phyloP scores from a whole-genome alignment of 441 rosid species.

The Aleurites moluccanus region DNA sequence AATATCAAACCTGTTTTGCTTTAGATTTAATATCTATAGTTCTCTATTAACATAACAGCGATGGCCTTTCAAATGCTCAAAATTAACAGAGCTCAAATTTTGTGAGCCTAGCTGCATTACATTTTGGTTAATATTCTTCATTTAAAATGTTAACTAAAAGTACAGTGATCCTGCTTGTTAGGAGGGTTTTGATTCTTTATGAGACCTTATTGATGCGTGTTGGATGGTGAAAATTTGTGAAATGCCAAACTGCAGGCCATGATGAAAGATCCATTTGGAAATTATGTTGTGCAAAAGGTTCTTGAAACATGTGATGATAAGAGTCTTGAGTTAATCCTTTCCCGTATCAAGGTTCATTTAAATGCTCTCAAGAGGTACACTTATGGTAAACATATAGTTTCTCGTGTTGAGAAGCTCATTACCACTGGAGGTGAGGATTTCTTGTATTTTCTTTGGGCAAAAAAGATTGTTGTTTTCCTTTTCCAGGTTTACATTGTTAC shows the following conservation, averaged over 20 bases:
- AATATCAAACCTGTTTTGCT: background rate
- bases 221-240: slow-evolving; percentile 13
- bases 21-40: background rate
- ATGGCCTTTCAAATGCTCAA: background rate
- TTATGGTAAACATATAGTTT: slow-evolving; percentile 88
- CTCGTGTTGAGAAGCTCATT: slow-evolving; percentile 92
- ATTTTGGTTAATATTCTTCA: background rate
- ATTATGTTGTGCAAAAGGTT: slow-evolving; percentile 96
- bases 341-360: slow-evolving; percentile 85
- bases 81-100: background rate
- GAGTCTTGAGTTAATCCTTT: slow-evolving; percentile 71
- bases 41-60: background rate
- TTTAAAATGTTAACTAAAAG: background rate
- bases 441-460: background rate
- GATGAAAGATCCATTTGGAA: slow-evolving; percentile 98
- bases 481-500: background rate
- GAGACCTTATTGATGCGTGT: background rate
- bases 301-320: slow-evolving; percentile 85
- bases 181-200: slow-evolving; percentile 1
- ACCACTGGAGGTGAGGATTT: slow-evolving; percentile 71
- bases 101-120: background rate
- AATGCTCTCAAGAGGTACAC: slow-evolving; percentile 85
- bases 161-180: background rate
- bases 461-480: background rate
- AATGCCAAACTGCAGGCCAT: slow-evolving; percentile 61